These are phyloP conservation scores for Nematodospora valgi DNA, from an alignment of 805 yeast genomes.

Conservation along the genomic window DNA sequence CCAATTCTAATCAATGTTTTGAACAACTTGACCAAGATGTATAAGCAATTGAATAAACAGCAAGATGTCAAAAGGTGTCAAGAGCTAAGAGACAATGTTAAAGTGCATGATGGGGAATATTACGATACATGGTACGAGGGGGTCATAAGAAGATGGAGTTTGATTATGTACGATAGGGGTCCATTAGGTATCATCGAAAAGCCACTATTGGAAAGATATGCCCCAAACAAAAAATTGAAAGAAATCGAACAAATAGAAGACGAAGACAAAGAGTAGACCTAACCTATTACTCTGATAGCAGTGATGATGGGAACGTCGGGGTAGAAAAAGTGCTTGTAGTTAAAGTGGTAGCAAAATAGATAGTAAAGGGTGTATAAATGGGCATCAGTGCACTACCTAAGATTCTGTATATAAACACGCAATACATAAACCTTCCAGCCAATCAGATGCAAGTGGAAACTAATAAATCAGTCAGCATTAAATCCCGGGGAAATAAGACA, in stretches of 20 bases:
- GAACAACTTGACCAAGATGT: constrained; percentile 31
- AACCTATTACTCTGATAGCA: too few relatives aligned
- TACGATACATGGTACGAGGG: constrained; percentile 30
- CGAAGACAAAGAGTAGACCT: constrained; percentile 38
- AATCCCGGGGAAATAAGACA: background rate
- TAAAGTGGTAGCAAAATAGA: too few relatives aligned
- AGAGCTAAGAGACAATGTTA: constrained; percentile 21
- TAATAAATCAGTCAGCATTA: constrained; percentile 3
- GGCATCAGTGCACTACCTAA: constrained; percentile 4
- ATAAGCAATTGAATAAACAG: constrained; percentile 20
- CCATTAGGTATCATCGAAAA: constrained; percentile 42
- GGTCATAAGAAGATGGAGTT: constrained; percentile 30
- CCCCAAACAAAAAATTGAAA: constrained; percentile 28
- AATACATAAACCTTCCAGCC: constrained; percentile 4
- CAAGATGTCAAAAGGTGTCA: constrained; percentile 25
- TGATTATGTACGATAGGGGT: constrained; percentile 37
- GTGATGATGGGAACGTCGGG: too few relatives aligned
- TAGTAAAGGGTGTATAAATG: constrained; percentile 1
- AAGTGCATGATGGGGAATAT: constrained; percentile 21
- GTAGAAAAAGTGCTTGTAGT: too few relatives aligned
- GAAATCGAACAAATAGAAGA: constrained; percentile 41
- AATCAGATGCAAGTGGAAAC: constrained; percentile 5
- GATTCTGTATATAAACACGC: constrained; percentile 4
- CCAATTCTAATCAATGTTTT: constrained; percentile 29
- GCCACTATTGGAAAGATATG: constrained; percentile 36